These are phyloP conservation scores for Hansenula lynferdii DNA, from an alignment of 1,139 yeast species.

Conservation along the genomic window DNA sequence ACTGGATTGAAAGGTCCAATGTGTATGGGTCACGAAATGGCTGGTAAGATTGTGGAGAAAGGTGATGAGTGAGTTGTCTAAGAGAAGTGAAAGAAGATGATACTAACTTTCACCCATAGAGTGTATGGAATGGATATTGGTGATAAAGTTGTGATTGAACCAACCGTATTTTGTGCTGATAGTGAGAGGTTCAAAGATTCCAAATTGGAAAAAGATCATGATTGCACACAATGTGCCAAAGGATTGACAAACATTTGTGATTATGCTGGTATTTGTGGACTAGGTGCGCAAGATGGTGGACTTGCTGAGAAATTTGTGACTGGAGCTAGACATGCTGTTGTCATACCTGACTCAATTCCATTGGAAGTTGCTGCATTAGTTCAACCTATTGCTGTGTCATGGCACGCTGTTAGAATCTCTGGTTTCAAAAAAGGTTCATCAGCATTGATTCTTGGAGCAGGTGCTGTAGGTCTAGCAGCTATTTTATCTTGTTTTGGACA, in stretches of 20 bases:
- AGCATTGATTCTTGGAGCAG: slow-evolving; percentile 44
- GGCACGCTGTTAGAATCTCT: slow-evolving; percentile 42
- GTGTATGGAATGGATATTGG: slow-evolving; percentile 32
- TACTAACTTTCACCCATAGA: not conserved
- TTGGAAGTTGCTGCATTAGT: slow-evolving; percentile 42
- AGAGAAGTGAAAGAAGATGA: too few species aligned
- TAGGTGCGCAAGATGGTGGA: slow-evolving; percentile 43
- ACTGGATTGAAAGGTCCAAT: slow-evolving; percentile 31
- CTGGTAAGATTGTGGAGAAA: slow-evolving; percentile 33
- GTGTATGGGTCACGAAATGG: slow-evolving; percentile 56
- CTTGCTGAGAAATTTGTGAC: slow-evolving; percentile 39
- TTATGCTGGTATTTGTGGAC: slow-evolving; percentile 37
- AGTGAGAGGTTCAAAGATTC: slow-evolving; percentile 24
- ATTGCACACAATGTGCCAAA: slow-evolving; percentile 38
- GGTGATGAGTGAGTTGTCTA: slow-evolving; percentile 24
- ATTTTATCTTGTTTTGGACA: slow-evolving; percentile 42
- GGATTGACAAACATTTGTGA: slow-evolving; percentile 46
- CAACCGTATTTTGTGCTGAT: slow-evolving; percentile 47
- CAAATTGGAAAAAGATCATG: slow-evolving; percentile 11
- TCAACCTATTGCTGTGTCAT: slow-evolving; percentile 42
- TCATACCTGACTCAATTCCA: slow-evolving; percentile 33
- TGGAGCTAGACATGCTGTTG: slow-evolving; percentile 31
- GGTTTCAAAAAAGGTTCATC: slow-evolving; percentile 32
- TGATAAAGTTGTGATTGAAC: slow-evolving; percentile 44
- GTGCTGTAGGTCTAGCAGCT: slow-evolving; percentile 49